Conservation (phyloP, 768 basidiomycete species). For the Phlebiopsis flavidoalba region DNA sequence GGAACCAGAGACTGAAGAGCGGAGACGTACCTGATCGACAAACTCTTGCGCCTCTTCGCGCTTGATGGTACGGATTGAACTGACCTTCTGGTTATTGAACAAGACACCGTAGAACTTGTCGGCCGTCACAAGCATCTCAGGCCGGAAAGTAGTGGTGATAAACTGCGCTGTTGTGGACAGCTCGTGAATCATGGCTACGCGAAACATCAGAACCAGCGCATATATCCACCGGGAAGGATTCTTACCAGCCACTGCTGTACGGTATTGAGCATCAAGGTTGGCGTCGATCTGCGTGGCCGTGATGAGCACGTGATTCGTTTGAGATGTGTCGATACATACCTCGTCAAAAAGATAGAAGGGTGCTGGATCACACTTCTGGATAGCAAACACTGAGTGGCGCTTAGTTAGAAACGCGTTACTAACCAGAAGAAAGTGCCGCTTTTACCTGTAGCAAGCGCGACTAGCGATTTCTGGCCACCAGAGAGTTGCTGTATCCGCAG, state of each 20-base stretch:
- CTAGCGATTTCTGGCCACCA: constrained; percentile 95
- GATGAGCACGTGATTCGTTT: constrained; percentile 20
- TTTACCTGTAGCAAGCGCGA: constrained; percentile 87
- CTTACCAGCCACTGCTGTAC: constrained; percentile 92
- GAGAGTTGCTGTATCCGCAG: constrained; percentile 94
- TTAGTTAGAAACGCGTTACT: constrained; percentile 5
- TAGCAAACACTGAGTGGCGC: constrained; percentile 74
- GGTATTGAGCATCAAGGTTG: constrained; percentile 95
- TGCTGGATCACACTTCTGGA: constrained; percentile 98
- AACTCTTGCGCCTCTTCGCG: constrained; percentile 92
- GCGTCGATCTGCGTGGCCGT: constrained; percentile 73
- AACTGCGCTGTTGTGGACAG: constrained; percentile 87
- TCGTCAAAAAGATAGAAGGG: constrained; percentile 99
- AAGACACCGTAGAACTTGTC: constrained; percentile 97
- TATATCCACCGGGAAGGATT: neutral
- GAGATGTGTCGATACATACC: constrained; percentile 22
- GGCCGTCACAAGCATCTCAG: constrained; percentile 93
- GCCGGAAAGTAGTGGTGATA: constrained; percentile 97
- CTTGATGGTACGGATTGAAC: constrained; percentile 81
- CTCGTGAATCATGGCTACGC: constrained; percentile 86
- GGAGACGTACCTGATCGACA: constrained; percentile 63
- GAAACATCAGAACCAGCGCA: neutral
- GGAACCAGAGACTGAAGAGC: neutral
- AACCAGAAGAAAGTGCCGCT: neutral
- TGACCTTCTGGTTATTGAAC: constrained; percentile 95